phyloP scores from a whole-genome alignment of 202 grass and related monocot genomes.

The Elaeis oleifera region DNA sequence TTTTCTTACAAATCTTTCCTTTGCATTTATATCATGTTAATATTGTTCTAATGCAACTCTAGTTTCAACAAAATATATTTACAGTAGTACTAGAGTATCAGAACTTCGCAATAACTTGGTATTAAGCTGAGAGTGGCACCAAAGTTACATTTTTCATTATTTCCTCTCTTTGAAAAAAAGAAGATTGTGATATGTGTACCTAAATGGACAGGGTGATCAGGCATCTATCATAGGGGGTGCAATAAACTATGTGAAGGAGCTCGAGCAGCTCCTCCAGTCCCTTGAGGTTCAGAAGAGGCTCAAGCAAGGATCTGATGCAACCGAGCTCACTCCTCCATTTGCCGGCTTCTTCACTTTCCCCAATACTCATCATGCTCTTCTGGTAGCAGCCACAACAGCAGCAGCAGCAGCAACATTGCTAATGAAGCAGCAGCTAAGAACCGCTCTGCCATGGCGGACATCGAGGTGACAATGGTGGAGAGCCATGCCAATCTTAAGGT shows the following conservation, averaged over 20 bases:
- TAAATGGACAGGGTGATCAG: conserved; percentile 3
- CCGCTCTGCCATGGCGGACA: conserved; percentile 33
- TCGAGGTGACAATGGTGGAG: conserved; percentile 93
- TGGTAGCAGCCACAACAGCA: not conserved
- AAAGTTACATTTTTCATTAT: too few species aligned
- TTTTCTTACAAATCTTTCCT: too few species aligned
- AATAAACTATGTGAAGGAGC: conserved; percentile 18
- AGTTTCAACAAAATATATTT: too few species aligned
- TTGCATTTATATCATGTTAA: too few species aligned
- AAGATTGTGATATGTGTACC: not conserved
- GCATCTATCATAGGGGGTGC: conserved; percentile 10
- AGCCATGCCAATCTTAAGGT: conserved; percentile 82
- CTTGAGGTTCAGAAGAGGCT: conserved; percentile 9
- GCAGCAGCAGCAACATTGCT: not conserved
- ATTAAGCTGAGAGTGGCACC: too few species aligned
- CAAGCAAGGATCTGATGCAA: not conserved
- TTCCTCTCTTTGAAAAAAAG: too few species aligned
- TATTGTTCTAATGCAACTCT: too few species aligned
- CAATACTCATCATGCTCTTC: not conserved
- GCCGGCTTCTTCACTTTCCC: conserved; percentile 8
- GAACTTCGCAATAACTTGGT: too few species aligned
- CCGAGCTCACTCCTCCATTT: not conserved
- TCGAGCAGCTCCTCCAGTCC: conserved; percentile 18
- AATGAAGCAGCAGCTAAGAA: not conserved
- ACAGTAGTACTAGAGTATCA: too few species aligned